These are phyloP conservation scores for Apiospora marii DNA, from an alignment of 2,329 filamentous ascomycete species.

Conservation along the genomic window DNA sequence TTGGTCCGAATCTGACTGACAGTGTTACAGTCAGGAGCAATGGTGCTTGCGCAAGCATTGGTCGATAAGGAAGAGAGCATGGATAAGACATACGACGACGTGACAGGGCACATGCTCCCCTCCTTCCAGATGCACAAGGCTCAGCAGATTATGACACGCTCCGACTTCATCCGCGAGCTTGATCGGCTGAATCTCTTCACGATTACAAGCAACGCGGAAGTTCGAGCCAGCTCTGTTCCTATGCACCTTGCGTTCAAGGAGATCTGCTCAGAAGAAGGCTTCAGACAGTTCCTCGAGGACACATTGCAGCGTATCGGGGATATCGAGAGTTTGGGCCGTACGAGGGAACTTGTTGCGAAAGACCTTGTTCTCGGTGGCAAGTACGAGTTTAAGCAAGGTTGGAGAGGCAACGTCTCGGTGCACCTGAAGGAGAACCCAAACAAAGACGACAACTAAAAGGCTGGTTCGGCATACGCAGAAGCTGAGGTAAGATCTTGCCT, in stretches of 20 bases:
- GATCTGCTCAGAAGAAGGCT: constrained; percentile 79
- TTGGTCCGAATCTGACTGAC: constrained; percentile 9
- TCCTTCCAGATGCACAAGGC: constrained; percentile 83
- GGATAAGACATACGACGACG: constrained; percentile 70
- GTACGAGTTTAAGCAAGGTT: constrained; percentile 67
- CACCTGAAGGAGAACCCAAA: constrained; percentile 50
- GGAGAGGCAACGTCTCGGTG: constrained; percentile 47
- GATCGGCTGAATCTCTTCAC: constrained; percentile 96
- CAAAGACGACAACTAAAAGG: constrained; percentile 24
- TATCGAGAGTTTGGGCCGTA: constrained; percentile 92
- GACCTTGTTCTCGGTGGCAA: constrained; percentile 86
- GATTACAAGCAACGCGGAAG: constrained; percentile 85
- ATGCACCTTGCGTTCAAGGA: constrained; percentile 94
- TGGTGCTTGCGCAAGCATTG: constrained; percentile 89
- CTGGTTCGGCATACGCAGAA: background rate
- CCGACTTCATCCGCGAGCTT: constrained; percentile 92
- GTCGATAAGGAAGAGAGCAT: constrained; percentile 80
- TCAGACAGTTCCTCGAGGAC: constrained; percentile 81
- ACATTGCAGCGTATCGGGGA: constrained; percentile 87
- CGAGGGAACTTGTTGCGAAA: constrained; percentile 94
- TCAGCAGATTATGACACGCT: constrained; percentile 92
- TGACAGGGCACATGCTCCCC: constrained; percentile 78
- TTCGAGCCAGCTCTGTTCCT: constrained; percentile 91
- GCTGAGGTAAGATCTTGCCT: background rate
- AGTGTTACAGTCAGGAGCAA: constrained; percentile 75